phyloP scores from a whole-genome alignment of 2,329 filamentous ascomycete species.

The Cercospora zeae-maydis region DNA sequence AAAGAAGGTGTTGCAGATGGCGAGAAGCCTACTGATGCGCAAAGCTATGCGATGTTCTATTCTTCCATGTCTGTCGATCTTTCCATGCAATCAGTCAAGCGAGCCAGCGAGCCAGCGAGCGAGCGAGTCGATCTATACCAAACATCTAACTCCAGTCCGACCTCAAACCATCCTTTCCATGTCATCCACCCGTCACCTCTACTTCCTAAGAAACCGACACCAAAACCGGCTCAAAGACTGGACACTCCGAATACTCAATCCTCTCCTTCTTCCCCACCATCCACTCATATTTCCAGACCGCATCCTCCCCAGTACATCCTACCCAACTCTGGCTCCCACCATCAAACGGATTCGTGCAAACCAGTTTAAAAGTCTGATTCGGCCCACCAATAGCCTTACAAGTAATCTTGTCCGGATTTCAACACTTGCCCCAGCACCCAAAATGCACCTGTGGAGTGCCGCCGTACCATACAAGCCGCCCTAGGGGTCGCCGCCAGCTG shows the following conservation, averaged over 20 bases:
- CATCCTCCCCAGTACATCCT: background rate
- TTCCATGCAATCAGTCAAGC: background rate
- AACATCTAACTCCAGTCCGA: background rate
- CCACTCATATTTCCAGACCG: background rate
- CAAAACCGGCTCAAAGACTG: background rate
- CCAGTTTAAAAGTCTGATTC: background rate
- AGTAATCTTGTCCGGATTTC: background rate
- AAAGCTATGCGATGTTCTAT: slow-evolving; percentile 41
- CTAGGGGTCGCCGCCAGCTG: background rate
- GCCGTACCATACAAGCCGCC: background rate
- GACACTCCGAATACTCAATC: background rate
- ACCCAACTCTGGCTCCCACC: background rate
- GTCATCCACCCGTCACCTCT: background rate
- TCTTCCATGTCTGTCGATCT: background rate
- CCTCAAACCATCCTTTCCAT: background rate
- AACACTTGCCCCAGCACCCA: background rate
- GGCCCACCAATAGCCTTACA: background rate
- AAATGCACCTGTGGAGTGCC: background rate
- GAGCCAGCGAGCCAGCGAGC: background rate
- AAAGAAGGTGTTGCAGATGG: background rate
- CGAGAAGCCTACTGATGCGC: background rate
- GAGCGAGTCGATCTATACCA: background rate
- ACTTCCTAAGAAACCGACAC: background rate
- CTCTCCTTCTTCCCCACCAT: background rate
- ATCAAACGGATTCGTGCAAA: background rate